Conservation (phyloP, 2,329 filamentous ascomycete genomes). For the Rutstroemia sp. region DNA sequence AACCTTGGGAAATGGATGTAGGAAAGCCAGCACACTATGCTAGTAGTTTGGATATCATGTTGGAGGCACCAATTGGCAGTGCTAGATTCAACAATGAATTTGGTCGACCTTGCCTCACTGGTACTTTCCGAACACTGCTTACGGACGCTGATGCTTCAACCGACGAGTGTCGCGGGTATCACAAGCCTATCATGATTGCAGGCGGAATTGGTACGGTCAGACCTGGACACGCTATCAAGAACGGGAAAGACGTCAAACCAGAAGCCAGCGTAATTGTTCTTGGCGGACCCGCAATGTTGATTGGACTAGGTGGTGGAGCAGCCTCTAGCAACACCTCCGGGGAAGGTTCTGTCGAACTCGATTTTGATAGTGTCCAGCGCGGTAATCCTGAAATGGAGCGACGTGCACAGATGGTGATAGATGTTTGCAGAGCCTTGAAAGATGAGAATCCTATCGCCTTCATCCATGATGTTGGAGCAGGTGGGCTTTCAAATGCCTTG, state of each 20-base stretch:
- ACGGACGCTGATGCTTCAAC: slow-evolving; percentile 56
- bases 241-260: slow-evolving; percentile 67
- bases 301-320: slow-evolving; percentile 90
- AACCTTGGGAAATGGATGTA: slow-evolving; percentile 87
- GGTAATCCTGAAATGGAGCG: slow-evolving; percentile 96
- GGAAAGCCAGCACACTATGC: slow-evolving; percentile 89
- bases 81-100: slow-evolving; percentile 98
- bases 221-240: slow-evolving; percentile 85
- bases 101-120: slow-evolving; percentile 78
- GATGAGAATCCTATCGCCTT: slow-evolving; percentile 84
- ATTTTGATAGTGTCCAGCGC: slow-evolving; percentile 95
- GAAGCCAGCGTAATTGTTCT: slow-evolving; percentile 91
- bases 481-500: slow-evolving; percentile 74
- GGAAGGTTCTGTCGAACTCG: slow-evolving; percentile 82
- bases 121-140: slow-evolving; percentile 86
- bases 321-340: slow-evolving; percentile 85
- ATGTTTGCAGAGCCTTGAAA: slow-evolving; percentile 81
- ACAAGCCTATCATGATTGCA: slow-evolving; percentile 98
- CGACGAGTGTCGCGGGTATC: slow-evolving; percentile 66
- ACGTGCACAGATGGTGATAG: slow-evolving; percentile 95
- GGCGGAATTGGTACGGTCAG: slow-evolving; percentile 90
- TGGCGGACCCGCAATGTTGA: slow-evolving; percentile 94
- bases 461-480: slow-evolving; percentile 96
- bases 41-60: slow-evolving; percentile 92
- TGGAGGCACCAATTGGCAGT: slow-evolving; percentile 91